A percentile compares a stretch with the other conserved stretches of the same genome.
Conservation (phyloP, 148 eudicot genomes). For the Amaranthus hypochondriacus region DNA sequence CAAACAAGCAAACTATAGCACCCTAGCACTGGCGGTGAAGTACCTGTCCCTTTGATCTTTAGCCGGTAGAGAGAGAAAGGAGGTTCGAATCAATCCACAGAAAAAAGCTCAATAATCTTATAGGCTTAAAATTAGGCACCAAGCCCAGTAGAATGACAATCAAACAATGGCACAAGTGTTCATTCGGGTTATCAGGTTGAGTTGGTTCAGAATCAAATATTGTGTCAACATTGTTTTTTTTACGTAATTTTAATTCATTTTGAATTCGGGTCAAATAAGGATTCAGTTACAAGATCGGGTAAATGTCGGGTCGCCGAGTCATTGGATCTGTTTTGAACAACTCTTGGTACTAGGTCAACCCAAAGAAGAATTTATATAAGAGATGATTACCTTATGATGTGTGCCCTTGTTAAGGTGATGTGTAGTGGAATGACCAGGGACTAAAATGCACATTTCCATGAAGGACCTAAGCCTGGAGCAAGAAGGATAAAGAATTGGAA, state of each 20-base stretch:
- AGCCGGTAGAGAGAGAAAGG: neutral
- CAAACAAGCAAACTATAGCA: too few relatives aligned
- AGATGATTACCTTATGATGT: slow-evolving; percentile 41
- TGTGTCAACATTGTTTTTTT: too few relatives aligned
- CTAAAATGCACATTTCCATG: slow-evolving; percentile 95
- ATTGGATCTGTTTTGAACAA: too few relatives aligned
- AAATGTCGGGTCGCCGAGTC: too few relatives aligned
- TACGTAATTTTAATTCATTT: too few relatives aligned
- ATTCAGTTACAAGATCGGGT: too few relatives aligned
- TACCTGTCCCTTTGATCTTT: neutral
- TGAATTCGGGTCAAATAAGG: too few relatives aligned
- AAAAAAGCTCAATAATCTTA: neutral
- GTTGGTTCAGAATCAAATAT: too few relatives aligned
- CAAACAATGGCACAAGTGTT: neutral
- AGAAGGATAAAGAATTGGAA: neutral
- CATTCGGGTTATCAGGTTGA: too few relatives aligned
- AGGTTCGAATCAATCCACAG: neutral
- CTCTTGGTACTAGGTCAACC: neutral
- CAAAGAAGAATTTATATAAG: neutral
- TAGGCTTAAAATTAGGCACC: neutral
- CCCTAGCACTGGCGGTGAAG: neutral
- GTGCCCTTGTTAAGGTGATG: slow-evolving; percentile 35
- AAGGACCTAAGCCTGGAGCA: slow-evolving; percentile 80
- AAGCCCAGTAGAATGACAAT: neutral
- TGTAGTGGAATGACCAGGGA: slow-evolving; percentile 62